These are phyloP conservation scores for Tetrapisispora taiwanensis DNA, from an alignment of 805 yeast species.

Conservation along the genomic window DNA sequence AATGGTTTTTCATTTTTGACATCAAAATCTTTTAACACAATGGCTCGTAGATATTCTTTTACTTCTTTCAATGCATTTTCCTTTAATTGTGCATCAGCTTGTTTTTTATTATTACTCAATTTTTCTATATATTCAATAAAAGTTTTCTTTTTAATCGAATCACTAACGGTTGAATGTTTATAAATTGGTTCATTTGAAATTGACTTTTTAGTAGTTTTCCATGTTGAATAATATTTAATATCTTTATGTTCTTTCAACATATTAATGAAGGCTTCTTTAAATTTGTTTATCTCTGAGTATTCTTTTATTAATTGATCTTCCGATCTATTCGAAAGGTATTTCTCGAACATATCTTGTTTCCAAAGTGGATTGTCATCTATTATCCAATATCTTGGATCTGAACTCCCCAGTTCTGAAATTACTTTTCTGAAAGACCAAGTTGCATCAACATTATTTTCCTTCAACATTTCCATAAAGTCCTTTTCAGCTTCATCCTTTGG, in stretches of 20 bases:
- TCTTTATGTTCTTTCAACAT: constrained; percentile 36
- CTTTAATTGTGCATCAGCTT: constrained; percentile 23
- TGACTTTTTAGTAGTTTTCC: constrained; percentile 47
- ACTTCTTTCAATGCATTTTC: constrained; percentile 45
- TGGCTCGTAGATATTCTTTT: constrained; percentile 37
- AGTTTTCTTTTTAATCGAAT: constrained; percentile 43
- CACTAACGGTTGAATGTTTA: constrained; percentile 49
- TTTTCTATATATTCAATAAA: constrained; percentile 41
- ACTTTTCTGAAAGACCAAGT: constrained; percentile 67
- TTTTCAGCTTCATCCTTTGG: constrained; percentile 32
- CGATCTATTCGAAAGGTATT: constrained; percentile 43
- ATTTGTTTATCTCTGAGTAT: constrained; percentile 43
- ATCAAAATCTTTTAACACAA: constrained; percentile 20
- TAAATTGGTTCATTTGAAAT: constrained; percentile 59
- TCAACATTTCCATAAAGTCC: constrained; percentile 44
- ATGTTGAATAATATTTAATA: constrained; percentile 49
- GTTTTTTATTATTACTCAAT: constrained; percentile 27
- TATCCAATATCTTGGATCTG: constrained; percentile 58
- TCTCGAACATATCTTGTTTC: constrained; percentile 55
- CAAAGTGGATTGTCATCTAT: constrained; percentile 46
- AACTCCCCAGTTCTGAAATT: constrained; percentile 42
- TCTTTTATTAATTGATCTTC: constrained; percentile 45
- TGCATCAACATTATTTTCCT: constrained; percentile 49
- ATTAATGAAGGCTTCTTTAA: constrained; percentile 42
- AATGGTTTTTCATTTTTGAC: neutral